Evolutionary conservation across 2,329 filamentous ascomycete genomes (phyloP), one percentile per base, ranked within the genome.

Genomic region (Penicillium decumbens): DNA sequence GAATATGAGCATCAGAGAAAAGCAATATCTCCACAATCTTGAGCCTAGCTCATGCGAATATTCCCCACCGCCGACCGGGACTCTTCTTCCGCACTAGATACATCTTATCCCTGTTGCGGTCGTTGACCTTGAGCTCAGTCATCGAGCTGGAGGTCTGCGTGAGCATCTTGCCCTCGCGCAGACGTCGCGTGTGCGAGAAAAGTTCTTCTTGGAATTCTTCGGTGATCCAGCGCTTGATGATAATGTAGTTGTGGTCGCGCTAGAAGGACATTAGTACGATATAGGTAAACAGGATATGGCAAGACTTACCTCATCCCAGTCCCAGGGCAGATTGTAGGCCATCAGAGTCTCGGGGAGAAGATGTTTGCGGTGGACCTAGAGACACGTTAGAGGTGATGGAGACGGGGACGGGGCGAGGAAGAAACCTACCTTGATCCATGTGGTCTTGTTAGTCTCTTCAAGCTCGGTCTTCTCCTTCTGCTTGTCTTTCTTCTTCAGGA

Each of bases 191-290:
- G 69, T 90, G 85, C 38, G 81, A 78, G 78, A 87, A 91, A 42
- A 89, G 78, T 49, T 82, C 74, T 50, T 88, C 80, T 62, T 89
- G 87, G 64, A 89, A 80, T 53, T 80, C 79, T 58, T 89, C 83
- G 3, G 81, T 80, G 44, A 90, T 82, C 81, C 82, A 88, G 48
- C 82, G 77, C 69, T 86, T 87, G 71, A 90, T 86, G 51, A 91
- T 69, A 47, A 90, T 75, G 59, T 82, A 90, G 41, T 86, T 82
- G 15, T 81, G 78, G 61, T 90, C 84, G 43, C 57, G 59, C 73
- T 75, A 44, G 76, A 33, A 4, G 35, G 38, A 35, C 38, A 27
- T 23, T 20, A 35, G 24, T 3, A 23, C 9, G 12, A 9, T 28
- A 6, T 28, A 28, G 24, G 3, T 5, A 3, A 8, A 25, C 9